Base-by-base conservation (phyloP, 2,329 filamentous ascomycete genomes). In the Graphiopsis chlorocephala region DNA sequence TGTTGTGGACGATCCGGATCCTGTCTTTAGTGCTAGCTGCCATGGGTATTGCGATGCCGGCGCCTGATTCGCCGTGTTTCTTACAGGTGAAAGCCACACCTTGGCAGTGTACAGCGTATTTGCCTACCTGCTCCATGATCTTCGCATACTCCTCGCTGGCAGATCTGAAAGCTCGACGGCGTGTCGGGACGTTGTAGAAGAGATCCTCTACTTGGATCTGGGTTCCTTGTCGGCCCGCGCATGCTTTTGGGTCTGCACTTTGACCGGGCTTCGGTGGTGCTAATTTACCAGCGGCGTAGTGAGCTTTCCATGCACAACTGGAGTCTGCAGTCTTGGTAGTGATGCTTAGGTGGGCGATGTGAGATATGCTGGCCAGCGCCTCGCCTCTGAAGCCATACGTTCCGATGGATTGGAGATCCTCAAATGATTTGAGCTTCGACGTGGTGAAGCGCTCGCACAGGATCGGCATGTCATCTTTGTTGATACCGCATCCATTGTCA, bases 321-420 rank as follows among this genome's bases (percentile, higher is more conserved):
- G 93, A 96, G 50, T 92, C 88, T 65, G 90, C 90, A 1, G 93
- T 98, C 76, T 93, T 96, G 8, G 96, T 99, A 1, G 94, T 98
- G 50, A 99, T 92, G 4, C 90, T 92, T 25, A 99, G 84, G 80
- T 99, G 96, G 35, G 96, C 94, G 72, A 99, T 97, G 76, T 99
- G 95, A 74, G 94, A 98, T 76, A 99, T 99, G 78, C 95, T 98
- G 15, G 95, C 95, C 63, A 99, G 81, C 3, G 95, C 95, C 78
- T 99, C 95, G 63, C 95, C 95, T 61, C 95, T 90, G 74, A 99
- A 99, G n/a, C 95, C 95, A 77, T 99, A 99, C 1, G 95, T 98
- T 59, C 88, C 89, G 69, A 99, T 98, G 4, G 89, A 91, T 47
- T 87, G 87, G 56, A 99, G 82, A 76, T 99, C 95, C 76, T 98